Conservation (phyloP, 1,284 basidiomycete species). For the Ceraceosorus bombacis region DNA sequence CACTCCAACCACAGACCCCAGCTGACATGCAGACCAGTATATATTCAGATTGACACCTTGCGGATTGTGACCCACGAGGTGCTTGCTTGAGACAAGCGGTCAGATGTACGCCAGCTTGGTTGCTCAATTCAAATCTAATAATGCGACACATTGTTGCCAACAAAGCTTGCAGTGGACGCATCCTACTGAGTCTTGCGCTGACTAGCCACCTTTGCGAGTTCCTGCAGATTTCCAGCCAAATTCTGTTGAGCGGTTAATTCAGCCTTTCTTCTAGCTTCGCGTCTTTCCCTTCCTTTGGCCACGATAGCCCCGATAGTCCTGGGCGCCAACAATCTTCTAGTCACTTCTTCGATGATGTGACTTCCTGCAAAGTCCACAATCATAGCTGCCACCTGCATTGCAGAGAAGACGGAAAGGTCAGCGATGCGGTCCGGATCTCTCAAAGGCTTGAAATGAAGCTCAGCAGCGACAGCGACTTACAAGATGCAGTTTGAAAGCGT, state of each 20-base stretch:
- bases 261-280: constrained; percentile 23
- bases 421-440: background rate
- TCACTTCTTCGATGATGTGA: constrained; percentile 70
- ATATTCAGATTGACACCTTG: too few relatives aligned
- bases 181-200: too few relatives aligned
- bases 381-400: constrained; percentile 57
- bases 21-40: too few relatives aligned
- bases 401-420: background rate
- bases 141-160: too few relatives aligned
- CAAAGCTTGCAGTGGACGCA: too few relatives aligned
- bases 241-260: too few relatives aligned
- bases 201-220: constrained; percentile 1
- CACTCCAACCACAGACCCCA: too few relatives aligned
- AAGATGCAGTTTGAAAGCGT: constrained; percentile 52
- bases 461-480: constrained; percentile 3
- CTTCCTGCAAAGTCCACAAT: constrained; percentile 79
- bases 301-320: constrained; percentile 77
- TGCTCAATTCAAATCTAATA: too few relatives aligned
- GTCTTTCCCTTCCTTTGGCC: constrained; percentile 50
- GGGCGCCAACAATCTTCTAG: constrained; percentile 81
- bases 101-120: too few relatives aligned
- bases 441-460: too few relatives aligned
- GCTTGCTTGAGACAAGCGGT: too few relatives aligned
- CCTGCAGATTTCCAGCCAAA: constrained; percentile 10
- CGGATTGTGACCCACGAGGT: too few relatives aligned